phyloP scores from a whole-genome alignment of 306 rosid genomes.

The Ochetophila trinervis region DNA sequence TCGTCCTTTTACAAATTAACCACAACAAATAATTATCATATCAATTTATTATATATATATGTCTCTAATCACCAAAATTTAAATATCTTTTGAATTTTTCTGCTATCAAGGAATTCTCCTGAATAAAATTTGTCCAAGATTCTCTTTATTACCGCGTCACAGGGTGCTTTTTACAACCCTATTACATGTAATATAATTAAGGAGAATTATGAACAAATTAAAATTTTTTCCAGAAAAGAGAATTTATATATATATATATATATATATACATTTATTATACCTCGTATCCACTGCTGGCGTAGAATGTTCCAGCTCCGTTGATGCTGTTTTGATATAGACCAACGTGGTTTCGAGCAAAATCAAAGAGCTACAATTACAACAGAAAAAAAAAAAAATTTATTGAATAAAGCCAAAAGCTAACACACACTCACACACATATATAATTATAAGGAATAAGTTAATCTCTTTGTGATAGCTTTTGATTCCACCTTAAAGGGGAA shows the following conservation, averaged over 20 bases:
- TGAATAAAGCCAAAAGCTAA: neutral
- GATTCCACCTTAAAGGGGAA: no score
- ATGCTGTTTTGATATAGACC: constrained; percentile 46
- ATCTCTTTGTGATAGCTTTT: no score
- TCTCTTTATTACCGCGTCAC: neutral
- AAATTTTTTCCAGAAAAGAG: no score
- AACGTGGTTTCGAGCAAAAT: constrained; percentile 35
- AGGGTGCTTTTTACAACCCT: neutral
- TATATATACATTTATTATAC: no score
- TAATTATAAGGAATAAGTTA: no score
- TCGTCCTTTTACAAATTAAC: constrained; percentile 40
- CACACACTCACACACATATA: neutral
- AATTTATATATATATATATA: no score
- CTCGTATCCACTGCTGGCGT: constrained; percentile 61
- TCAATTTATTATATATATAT: neutral
- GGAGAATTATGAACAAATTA: no score
- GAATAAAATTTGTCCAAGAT: no score
- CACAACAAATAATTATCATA: neutral
- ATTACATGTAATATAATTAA: no score
- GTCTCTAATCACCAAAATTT: no score
- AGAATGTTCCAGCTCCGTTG: constrained; percentile 21
- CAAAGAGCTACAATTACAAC: constrained; percentile 36
- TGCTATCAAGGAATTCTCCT: neutral
- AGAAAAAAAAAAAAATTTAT: neutral
- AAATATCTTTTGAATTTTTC: neutral